Conservation (phyloP, 345 rosid genomes). For the Bruguiera parviflora region DNA sequence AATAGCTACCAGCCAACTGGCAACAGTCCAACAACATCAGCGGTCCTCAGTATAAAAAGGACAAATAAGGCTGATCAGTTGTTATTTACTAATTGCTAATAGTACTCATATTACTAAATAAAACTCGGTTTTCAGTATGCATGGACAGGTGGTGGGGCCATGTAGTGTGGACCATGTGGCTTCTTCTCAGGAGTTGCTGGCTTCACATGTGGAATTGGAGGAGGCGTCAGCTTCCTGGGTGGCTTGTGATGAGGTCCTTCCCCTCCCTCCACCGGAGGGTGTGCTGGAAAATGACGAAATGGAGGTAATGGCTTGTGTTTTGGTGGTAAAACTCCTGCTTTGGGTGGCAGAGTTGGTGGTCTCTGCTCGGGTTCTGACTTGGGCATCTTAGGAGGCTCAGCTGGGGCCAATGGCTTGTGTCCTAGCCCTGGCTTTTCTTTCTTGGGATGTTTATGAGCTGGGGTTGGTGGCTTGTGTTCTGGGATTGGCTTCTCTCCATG, state of each 20-base stretch:
- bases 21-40: neutral
- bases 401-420: too few species aligned
- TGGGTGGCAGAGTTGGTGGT: conserved; percentile 11
- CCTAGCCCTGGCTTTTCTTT: neutral
- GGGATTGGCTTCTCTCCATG: neutral
- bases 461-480: conserved; percentile 3
- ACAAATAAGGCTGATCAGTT: neutral
- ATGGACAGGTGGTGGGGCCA: conserved; percentile 19
- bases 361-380: neutral
- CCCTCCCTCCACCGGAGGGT: conserved; percentile 16
- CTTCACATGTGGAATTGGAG: conserved; percentile 7
- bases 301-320: conserved; percentile 15
- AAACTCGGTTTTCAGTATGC: conserved; percentile 3
- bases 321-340: conserved; percentile 9
- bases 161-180: conserved; percentile 3
- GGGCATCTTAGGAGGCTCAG: neutral
- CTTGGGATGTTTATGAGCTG: neutral
- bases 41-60: neutral
- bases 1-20: neutral
- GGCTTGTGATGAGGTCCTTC: conserved; percentile 12
- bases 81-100: conserved; percentile 5
- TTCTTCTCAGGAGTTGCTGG: neutral
- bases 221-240: conserved; percentile 17
- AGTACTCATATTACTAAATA: neutral
- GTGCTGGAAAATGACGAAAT: conserved; percentile 1